These are phyloP conservation scores for Fragosphaeria purpurea DNA, from an alignment of 2,329 filamentous ascomycete genomes.

Conservation along the genomic window DNA sequence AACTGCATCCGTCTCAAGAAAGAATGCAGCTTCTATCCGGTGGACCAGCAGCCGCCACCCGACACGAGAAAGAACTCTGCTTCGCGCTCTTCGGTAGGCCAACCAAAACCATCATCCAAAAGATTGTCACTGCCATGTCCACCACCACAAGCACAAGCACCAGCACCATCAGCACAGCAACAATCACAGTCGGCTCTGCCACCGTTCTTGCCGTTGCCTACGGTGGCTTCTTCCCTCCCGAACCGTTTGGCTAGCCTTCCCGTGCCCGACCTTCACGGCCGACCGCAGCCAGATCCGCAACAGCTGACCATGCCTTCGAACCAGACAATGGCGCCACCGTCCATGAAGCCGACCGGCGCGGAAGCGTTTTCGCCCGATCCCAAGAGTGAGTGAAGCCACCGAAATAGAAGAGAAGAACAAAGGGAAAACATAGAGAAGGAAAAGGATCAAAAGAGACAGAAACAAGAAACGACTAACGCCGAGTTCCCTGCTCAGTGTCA, in stretches of 20 bases:
- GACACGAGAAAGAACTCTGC: slow-evolving; percentile 34
- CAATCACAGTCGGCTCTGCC: slow-evolving; percentile 24
- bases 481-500: slow-evolving; percentile 13
- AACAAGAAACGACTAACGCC: too few relatives aligned
- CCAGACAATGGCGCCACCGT: slow-evolving; percentile 34
- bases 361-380: slow-evolving; percentile 29
- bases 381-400: slow-evolving; percentile 29
- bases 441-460: not conserved
- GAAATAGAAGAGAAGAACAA: not conserved
- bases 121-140: too few relatives aligned
- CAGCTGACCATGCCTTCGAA: slow-evolving; percentile 34
- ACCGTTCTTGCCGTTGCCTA: slow-evolving; percentile 35
- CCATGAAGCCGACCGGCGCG: slow-evolving; percentile 28
- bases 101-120: not conserved
- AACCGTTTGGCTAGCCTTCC: not conserved
- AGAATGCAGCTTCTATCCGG: slow-evolving; percentile 84
- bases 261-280: slow-evolving; percentile 30
- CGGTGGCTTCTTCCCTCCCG: not conserved
- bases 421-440: not conserved
- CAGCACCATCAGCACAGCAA: too few relatives aligned
- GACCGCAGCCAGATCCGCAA: slow-evolving; percentile 26
- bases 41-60: slow-evolving; percentile 61
- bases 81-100: slow-evolving; percentile 27
- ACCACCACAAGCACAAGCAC: not conserved
- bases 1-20: slow-evolving; percentile 94